These are phyloP conservation scores for Populus pruinosa DNA, from an alignment of 345 rosid species.

Conservation along the genomic window DNA sequence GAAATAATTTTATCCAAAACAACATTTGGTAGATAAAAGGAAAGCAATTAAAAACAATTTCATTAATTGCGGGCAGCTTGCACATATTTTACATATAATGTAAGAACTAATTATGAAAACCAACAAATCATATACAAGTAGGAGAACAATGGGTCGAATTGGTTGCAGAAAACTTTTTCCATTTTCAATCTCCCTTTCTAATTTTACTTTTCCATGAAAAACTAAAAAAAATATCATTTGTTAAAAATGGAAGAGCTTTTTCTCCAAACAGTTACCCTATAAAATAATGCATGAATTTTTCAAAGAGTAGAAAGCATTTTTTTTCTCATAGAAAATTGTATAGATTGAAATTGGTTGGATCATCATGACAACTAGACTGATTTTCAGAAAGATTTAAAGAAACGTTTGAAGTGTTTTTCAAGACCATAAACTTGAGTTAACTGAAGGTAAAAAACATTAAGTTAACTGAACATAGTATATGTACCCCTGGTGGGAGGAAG, in stretches of 20 bases:
- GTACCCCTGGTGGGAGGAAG: not conserved
- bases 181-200: not conserved
- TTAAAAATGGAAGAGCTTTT: not conserved
- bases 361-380: not conserved
- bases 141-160: not conserved
- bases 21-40: not conserved
- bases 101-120: not conserved
- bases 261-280: not conserved
- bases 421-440: not conserved
- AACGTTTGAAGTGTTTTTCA: not conserved
- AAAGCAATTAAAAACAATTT: not conserved
- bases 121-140: not conserved
- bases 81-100: not conserved
- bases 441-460: not conserved
- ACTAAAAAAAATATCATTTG: not conserved
- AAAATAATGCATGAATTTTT: not conserved
- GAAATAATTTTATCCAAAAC: conserved; percentile 22
- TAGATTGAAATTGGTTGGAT: not conserved
- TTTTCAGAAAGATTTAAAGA: not conserved
- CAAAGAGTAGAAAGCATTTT: not conserved
- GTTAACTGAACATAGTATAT: not conserved
- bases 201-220: not conserved
- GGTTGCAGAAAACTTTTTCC: not conserved
- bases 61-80: not conserved
- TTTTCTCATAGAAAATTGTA: not conserved